Conservation (phyloP, 148 eudicot species). For the Rhododendron mucronatum region DNA sequence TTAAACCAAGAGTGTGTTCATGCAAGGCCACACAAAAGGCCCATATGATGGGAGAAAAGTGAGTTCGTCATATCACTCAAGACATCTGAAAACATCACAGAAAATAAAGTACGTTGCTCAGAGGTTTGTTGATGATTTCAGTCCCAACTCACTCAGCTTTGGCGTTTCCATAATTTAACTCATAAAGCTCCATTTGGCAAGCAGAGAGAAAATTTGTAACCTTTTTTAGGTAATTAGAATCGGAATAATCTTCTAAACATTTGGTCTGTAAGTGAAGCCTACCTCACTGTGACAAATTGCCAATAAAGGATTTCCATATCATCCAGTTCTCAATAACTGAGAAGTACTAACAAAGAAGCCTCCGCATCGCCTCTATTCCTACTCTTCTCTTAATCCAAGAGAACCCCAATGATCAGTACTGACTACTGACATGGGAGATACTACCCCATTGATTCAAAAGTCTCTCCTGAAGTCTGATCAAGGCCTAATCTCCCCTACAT, state of each 20-base stretch:
- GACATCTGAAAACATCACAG: not conserved
- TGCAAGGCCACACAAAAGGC: not conserved
- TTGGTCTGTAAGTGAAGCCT: not conserved
- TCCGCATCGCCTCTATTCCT: not conserved
- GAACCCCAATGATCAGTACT: not conserved
- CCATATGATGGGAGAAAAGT: not conserved
- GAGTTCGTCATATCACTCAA: not conserved
- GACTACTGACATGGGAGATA: not conserved
- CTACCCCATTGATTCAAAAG: not conserved
- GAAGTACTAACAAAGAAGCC: not conserved
- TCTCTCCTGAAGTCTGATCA: not conserved
- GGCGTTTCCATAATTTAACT: not conserved
- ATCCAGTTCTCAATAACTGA: not conserved
- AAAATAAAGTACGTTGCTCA: not conserved
- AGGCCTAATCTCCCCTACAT: not conserved
- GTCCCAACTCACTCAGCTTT: not conserved
- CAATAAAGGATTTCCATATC: not conserved
- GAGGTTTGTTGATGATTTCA: not conserved
- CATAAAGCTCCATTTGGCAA: not conserved
- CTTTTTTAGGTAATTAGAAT: not conserved
- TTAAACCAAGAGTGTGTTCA: not conserved
- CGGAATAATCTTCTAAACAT: not conserved
- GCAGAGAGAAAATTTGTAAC: not conserved
- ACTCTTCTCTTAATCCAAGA: not conserved
- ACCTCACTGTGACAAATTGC: not conserved